Evolutionary conservation across 257 asterid genomes (phyloP).

Genomic region (Solanum gracilifrons): DNA sequence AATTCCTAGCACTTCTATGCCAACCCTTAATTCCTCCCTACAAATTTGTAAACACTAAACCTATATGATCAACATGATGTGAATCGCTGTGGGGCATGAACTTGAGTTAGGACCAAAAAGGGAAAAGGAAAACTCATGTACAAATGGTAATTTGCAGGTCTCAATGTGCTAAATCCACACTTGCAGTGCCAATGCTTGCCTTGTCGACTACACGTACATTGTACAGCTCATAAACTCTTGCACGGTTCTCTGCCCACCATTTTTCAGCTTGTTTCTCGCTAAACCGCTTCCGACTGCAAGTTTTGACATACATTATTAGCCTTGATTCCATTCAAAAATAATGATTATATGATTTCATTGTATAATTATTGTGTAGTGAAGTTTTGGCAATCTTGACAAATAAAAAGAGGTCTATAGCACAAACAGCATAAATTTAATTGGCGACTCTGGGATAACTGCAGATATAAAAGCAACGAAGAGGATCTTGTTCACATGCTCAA

Average conservation of each 20-base stretch:
- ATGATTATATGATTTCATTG: background rate
- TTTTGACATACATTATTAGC: background rate
- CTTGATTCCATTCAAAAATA: background rate
- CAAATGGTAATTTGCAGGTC: slow-evolving; percentile 1
- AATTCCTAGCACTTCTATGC: slow-evolving; percentile 11
- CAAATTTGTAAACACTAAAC: slow-evolving; percentile 10
- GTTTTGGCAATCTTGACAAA: background rate
- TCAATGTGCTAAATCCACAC: slow-evolving; percentile 47
- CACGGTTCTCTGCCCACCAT: slow-evolving; percentile 82
- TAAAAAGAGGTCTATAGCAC: background rate
- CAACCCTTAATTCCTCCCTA: slow-evolving; percentile 10
- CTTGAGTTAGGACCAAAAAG: background rate
- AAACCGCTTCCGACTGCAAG: slow-evolving; percentile 40
- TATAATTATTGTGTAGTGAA: background rate
- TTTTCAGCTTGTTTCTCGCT: slow-evolving; percentile 78
- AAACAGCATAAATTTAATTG: background rate
- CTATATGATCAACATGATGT: slow-evolving; percentile 7
- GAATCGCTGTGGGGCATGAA: slow-evolving; percentile 11
- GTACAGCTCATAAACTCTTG: slow-evolving; percentile 53
- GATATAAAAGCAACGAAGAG: background rate
- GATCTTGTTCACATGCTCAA: background rate
- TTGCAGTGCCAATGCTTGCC: slow-evolving; percentile 56
- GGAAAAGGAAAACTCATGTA: slow-evolving; percentile 7
- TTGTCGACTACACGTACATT: slow-evolving; percentile 53
- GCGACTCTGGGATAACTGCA: background rate